These are phyloP conservation scores for Colletotrichum tropicicola DNA, from an alignment of 2,329 filamentous ascomycete species.

Conservation along the genomic window DNA sequence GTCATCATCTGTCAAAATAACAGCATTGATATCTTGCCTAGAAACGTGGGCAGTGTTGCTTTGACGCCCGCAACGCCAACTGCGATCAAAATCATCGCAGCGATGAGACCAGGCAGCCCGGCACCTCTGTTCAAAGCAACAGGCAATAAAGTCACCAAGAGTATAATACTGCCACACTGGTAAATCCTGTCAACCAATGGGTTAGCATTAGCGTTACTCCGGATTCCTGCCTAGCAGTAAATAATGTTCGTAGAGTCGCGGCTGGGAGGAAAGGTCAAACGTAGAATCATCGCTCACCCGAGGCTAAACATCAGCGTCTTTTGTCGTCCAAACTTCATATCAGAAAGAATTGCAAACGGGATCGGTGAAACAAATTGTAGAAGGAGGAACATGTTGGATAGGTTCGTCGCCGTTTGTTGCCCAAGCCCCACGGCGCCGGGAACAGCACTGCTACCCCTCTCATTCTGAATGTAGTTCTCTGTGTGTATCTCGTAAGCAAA, in stretches of 20 bases:
- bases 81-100: slow-evolving; percentile 65
- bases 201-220: too few relatives aligned
- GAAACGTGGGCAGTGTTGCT: slow-evolving; percentile 53
- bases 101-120: slow-evolving; percentile 63
- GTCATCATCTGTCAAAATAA: neutral
- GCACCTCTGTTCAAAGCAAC: slow-evolving; percentile 56
- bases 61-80: slow-evolving; percentile 69
- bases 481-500: neutral
- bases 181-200: slow-evolving; percentile 59
- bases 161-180: slow-evolving; percentile 60
- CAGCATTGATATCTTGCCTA: slow-evolving; percentile 31
- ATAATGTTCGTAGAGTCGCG: too few relatives aligned
- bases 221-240: too few relatives aligned
- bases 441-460: slow-evolving; percentile 36
- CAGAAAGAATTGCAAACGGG: slow-evolving; percentile 65
- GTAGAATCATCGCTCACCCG: slow-evolving; percentile 32
- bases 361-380: slow-evolving; percentile 63
- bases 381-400: slow-evolving; percentile 57
- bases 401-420: slow-evolving; percentile 55
- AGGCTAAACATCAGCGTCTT: slow-evolving; percentile 55
- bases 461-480: slow-evolving; percentile 54
- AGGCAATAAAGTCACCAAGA: slow-evolving; percentile 64
- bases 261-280: too few relatives aligned
- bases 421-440: slow-evolving; percentile 61
- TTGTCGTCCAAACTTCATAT: slow-evolving; percentile 69